Percentiles rank a stretch among this genome's conserved stretches.
Evolutionary conservation across 371 early-diverging fungal genomes (phyloP).

Genomic region (Rhizomucor miehei): DNA sequence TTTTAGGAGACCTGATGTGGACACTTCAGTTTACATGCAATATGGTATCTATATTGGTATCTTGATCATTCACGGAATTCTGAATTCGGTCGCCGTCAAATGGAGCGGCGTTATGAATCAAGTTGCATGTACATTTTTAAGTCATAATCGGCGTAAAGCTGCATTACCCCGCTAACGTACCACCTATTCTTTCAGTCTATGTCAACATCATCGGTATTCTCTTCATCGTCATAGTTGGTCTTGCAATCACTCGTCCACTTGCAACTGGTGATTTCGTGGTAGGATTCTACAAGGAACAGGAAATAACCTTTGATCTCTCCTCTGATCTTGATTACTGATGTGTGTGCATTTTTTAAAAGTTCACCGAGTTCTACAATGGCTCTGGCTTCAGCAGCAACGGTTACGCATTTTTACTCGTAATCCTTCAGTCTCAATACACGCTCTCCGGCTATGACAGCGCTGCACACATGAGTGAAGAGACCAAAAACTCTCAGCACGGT

Average conservation of each 20-base stretch:
- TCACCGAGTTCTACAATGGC: slow-evolving; percentile 49
- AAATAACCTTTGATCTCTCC: no score
- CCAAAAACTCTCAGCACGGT: slow-evolving; percentile 54
- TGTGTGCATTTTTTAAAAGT: slow-evolving; percentile 17
- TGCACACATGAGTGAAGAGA: slow-evolving; percentile 77
- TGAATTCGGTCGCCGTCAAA: slow-evolving; percentile 53
- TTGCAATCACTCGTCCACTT: slow-evolving; percentile 42
- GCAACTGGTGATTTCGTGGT: slow-evolving; percentile 36
- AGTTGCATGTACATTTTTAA: slow-evolving; percentile 38
- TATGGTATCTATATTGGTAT: slow-evolving; percentile 50
- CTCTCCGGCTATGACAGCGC: slow-evolving; percentile 71
- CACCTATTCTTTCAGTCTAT: slow-evolving; percentile 21
- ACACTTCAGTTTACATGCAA: slow-evolving; percentile 44
- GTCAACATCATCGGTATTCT: slow-evolving; percentile 49
- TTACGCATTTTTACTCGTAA: slow-evolving; percentile 53
- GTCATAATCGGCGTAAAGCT: neutral
- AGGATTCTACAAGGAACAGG: slow-evolving; percentile 7
- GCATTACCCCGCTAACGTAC: neutral
- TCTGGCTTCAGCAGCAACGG: slow-evolving; percentile 52
- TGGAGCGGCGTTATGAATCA: slow-evolving; percentile 51
- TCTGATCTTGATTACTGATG: neutral
- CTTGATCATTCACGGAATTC: slow-evolving; percentile 42
- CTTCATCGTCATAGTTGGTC: slow-evolving; percentile 50
- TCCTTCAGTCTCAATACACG: slow-evolving; percentile 62
- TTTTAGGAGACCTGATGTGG: slow-evolving; percentile 23